Evolutionary conservation across 306 rosid genomes (phyloP).

Genomic region (cucumber (Cucumis sativus)): DNA sequence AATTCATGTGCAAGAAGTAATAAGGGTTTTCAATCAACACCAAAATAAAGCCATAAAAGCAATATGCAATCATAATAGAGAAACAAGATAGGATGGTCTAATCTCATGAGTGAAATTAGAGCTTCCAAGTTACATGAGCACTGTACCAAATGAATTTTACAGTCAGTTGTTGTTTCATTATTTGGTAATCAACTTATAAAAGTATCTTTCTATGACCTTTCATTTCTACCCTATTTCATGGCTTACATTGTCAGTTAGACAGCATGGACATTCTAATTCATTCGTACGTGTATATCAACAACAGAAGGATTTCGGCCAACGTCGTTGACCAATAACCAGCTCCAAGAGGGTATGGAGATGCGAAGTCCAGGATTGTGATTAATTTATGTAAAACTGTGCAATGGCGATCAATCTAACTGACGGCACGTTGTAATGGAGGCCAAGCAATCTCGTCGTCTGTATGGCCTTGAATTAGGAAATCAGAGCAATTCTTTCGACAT

Average conservation of each 20-base stretch:
- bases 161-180: not conserved
- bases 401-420: not conserved
- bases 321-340: not conserved
- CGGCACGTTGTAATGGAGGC: conserved; percentile 46
- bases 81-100: not conserved
- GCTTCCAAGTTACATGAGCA: not conserved
- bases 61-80: not conserved
- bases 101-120: not conserved
- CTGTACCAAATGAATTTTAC: not conserved
- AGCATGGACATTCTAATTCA: not conserved
- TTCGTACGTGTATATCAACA: not conserved
- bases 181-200: not conserved
- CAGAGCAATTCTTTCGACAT: conserved; percentile 62
- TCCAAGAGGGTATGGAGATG: not conserved
- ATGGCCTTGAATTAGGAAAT: conserved; percentile 58
- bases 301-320: not conserved
- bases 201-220: not conserved
- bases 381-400: not conserved
- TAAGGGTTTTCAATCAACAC: not conserved
- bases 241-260: not conserved
- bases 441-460: conserved; percentile 52
- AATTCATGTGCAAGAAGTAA: not conserved
- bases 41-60: not conserved
- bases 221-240: conserved; percentile 1
- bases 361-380: not conserved